Conservation (phyloP, 2,329 filamentous ascomycete genomes). For the Cercospora nicotianae region DNA sequence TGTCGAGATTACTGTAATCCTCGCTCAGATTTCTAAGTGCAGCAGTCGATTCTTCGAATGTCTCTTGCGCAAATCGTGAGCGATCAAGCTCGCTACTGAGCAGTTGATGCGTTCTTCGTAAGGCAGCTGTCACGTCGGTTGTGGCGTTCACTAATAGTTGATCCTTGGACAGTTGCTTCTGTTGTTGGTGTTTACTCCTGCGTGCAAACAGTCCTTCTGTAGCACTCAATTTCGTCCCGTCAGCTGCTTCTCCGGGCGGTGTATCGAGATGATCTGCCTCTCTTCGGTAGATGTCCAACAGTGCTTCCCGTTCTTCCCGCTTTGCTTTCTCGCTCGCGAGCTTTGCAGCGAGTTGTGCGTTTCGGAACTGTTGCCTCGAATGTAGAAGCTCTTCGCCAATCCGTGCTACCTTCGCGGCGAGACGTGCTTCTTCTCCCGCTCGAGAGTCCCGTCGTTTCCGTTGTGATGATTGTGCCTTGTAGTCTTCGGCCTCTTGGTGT, state of each 20-base stretch:
- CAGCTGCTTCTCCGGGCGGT: constrained; percentile 23
- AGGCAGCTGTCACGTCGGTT: constrained; percentile 77
- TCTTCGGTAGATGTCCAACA: constrained; percentile 26
- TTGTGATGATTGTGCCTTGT: constrained; percentile 46
- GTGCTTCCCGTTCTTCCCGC: constrained; percentile 66
- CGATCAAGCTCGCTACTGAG: constrained; percentile 82
- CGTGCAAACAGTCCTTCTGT: constrained; percentile 42
- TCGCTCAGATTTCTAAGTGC: constrained; percentile 79
- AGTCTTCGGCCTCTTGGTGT: constrained; percentile 72
- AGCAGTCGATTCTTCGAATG: constrained; percentile 77
- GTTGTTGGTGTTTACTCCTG: constrained; percentile 34
- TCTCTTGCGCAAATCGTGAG: constrained; percentile 87
- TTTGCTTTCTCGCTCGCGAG: constrained; percentile 71
- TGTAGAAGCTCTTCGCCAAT: constrained; percentile 69
- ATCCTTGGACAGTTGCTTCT: constrained; percentile 63
- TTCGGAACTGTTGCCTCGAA: constrained; percentile 69
- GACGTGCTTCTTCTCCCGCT: constrained; percentile 50
- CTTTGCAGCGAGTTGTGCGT: constrained; percentile 77
- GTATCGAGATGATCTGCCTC: constrained; percentile 44
- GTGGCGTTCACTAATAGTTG: constrained; percentile 74
- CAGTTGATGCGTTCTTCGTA: constrained; percentile 81
- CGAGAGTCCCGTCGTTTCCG: constrained; percentile 37
- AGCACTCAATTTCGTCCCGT: constrained; percentile 31
- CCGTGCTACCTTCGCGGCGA: constrained; percentile 66
- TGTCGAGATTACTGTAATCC: constrained; percentile 76